A percentile compares a stretch with the other conserved stretches of the same genome.
Conservation (phyloP, 2,329 filamentous ascomycete genomes). For the Stagonosporopsis rhizophila region DNA sequence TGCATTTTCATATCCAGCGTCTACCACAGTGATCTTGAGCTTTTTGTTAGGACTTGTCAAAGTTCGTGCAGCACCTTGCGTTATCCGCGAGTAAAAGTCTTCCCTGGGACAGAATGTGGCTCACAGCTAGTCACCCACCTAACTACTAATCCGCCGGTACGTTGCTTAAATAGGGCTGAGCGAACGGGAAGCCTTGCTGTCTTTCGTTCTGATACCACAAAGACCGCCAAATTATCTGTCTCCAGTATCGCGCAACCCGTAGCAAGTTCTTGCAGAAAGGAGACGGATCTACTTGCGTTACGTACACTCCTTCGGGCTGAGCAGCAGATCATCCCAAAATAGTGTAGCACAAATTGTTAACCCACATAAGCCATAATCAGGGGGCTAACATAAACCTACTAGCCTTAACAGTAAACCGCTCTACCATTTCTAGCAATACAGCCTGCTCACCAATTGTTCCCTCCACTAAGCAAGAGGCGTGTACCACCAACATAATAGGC, state of each 20-base stretch:
- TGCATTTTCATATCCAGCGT: no score
- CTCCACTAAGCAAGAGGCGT: constrained; percentile 3
- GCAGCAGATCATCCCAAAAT: not conserved
- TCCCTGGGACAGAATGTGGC: no score
- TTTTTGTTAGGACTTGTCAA: no score
- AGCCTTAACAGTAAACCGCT: not conserved
- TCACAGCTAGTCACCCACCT: no score
- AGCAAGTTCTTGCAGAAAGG: not conserved
- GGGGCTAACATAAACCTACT: not conserved
- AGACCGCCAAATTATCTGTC: constrained; percentile 36
- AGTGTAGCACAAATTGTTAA: not conserved
- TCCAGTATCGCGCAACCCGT: not conserved
- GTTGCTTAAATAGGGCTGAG: no score
- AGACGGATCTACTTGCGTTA: not conserved
- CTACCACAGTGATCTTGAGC: no score
- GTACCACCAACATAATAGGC: constrained; percentile 2
- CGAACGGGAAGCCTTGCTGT: not conserved
- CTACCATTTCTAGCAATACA: no score
- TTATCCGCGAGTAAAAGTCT: no score
- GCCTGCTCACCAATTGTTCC: not conserved
- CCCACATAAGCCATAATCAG: not conserved
- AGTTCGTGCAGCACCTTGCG: no score
- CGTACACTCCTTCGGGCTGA: not conserved
- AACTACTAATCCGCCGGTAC: no score
- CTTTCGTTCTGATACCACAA: constrained; percentile 20